These are phyloP conservation scores for Podospora tetraspora DNA, from an alignment of 495 filamentous ascomycete species.

Conservation along the genomic window DNA sequence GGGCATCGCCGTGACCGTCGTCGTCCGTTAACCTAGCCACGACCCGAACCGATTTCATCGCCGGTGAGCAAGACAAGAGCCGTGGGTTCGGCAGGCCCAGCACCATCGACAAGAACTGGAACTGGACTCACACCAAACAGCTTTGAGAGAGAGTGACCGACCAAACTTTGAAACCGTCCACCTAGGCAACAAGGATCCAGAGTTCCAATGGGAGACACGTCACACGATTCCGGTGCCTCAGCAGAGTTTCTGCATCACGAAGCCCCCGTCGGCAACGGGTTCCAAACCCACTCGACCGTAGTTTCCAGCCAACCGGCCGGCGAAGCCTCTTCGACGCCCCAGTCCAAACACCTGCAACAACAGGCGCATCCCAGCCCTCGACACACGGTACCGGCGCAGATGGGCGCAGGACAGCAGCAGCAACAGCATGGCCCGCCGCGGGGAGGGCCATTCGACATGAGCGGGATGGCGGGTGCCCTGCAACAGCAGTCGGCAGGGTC, in stretches of 20 bases:
- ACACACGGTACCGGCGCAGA: conserved; percentile 34
- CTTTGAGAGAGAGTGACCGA: background rate
- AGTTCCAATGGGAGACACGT: conserved; percentile 39
- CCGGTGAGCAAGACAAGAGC: background rate
- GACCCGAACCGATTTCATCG: background rate
- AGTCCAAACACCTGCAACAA: conserved; percentile 16
- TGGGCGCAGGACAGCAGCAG: conserved; percentile 34
- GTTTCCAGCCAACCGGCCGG: conserved; percentile 16
- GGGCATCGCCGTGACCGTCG: background rate
- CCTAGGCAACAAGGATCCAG: background rate
- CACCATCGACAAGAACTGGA: background rate
- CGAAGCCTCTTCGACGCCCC: conserved; percentile 19
- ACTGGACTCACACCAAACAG: background rate
- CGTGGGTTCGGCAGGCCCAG: background rate
- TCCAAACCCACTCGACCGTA: conserved; percentile 13
- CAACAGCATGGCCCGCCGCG: conserved; percentile 26
- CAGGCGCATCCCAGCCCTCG: conserved; percentile 31
- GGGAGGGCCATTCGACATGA: conserved; percentile 39
- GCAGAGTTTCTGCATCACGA: conserved; percentile 31
- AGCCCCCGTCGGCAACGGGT: conserved; percentile 12
- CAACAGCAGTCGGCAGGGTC: conserved; percentile 32
- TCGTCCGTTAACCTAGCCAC: background rate
- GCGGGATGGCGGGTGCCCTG: conserved; percentile 34
- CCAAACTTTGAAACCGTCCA: background rate
- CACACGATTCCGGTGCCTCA: conserved; percentile 29